Conservation (phyloP, 169 alveolate species). For the Cyclospora cayetanensis region DNA sequence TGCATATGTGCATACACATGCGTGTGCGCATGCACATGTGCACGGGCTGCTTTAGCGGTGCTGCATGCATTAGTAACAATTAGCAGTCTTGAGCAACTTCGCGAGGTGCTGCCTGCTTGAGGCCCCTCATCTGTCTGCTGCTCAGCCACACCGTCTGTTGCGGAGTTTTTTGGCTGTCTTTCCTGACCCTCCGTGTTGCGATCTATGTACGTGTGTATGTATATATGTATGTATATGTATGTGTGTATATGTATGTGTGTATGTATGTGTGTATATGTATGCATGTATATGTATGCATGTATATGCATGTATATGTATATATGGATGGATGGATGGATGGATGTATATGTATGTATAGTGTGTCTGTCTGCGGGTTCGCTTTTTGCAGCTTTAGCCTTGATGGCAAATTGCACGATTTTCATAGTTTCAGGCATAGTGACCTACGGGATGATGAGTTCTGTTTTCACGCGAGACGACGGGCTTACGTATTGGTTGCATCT, state of each 20-base stretch:
- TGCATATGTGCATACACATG: conserved; percentile 30
- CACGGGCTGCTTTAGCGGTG: background rate
- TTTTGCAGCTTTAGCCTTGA: conserved; percentile 77
- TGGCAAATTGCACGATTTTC: conserved; percentile 87
- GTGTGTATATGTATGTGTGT: background rate
- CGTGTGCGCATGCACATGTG: background rate
- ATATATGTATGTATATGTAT: background rate
- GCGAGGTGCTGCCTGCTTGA: background rate
- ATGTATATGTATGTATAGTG: background rate
- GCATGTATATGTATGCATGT: background rate
- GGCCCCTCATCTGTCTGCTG: background rate
- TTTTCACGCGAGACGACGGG: conserved; percentile 63
- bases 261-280: background rate
- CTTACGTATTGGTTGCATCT: conserved; percentile 71
- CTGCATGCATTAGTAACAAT: background rate
- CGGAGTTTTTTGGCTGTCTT: background rate
- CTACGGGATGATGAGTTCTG: conserved; percentile 85
- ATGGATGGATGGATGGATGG: no score
- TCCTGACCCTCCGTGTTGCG: background rate
- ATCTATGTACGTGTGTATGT: background rate
- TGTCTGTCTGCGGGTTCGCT: background rate
- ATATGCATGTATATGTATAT: background rate
- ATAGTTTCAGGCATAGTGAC: conserved; percentile 86
- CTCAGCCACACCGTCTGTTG: background rate
- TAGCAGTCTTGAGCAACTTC: background rate